phyloP scores from a whole-genome alignment of 768 basidiomycete genomes.

The Paxillus ammoniavirescens region DNA sequence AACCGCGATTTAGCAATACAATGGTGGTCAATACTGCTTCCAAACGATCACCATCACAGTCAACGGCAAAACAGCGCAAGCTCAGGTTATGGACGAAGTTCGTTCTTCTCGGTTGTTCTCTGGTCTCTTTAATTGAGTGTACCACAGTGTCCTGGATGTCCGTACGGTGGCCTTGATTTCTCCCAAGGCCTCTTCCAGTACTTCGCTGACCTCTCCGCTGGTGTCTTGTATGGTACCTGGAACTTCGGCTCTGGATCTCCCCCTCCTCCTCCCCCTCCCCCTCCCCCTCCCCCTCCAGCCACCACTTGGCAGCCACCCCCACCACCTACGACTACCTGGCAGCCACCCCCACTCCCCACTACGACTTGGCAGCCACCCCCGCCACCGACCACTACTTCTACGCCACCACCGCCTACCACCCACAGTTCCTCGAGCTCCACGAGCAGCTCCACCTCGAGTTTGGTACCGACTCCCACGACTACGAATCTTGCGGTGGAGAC shows the following conservation, averaged over 20 bases:
- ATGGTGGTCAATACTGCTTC: slow-evolving; percentile 51
- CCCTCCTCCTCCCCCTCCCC: slow-evolving; percentile 18
- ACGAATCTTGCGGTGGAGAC: slow-evolving; percentile 12
- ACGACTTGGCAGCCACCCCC: slow-evolving; percentile 24
- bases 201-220: slow-evolving; percentile 48
- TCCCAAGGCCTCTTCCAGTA: slow-evolving; percentile 61
- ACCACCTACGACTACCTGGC: slow-evolving; percentile 12
- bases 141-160: slow-evolving; percentile 67
- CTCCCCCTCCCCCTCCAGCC: slow-evolving; percentile 24
- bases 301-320: slow-evolving; percentile 14
- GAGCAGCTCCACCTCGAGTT: slow-evolving; percentile 26
- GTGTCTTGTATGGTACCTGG: slow-evolving; percentile 65
- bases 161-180: slow-evolving; percentile 64
- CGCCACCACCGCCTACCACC: slow-evolving; percentile 5
- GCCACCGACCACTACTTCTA: slow-evolving; percentile 19
- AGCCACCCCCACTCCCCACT: slow-evolving; percentile 15
- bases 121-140: background rate
- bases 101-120: slow-evolving; percentile 3
- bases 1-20: slow-evolving; percentile 49
- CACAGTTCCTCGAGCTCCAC: slow-evolving; percentile 13
- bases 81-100: slow-evolving; percentile 64
- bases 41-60: slow-evolving; percentile 60
- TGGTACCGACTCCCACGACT: slow-evolving; percentile 19
- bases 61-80: slow-evolving; percentile 54
- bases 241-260: slow-evolving; percentile 31